phyloP scores from a whole-genome alignment of 164 flowering plant species.

The Taxillus chinensis region DNA sequence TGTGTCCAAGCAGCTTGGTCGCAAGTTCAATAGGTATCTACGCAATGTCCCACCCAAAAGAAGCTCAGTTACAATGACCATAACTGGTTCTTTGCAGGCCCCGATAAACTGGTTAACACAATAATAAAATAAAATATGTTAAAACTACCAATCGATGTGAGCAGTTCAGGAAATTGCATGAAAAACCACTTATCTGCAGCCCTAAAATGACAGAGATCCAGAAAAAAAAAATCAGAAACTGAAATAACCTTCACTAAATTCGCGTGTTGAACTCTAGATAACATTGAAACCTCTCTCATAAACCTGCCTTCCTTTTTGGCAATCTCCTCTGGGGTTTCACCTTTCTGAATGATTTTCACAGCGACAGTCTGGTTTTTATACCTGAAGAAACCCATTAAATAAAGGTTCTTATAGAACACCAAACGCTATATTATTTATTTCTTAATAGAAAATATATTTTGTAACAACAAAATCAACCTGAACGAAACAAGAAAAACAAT shows the following conservation, averaged over 20 bases:
- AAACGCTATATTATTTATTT: constrained; percentile 24
- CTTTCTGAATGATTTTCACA: constrained; percentile 72
- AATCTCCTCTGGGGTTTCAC: constrained; percentile 80
- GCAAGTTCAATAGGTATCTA: constrained; percentile 54
- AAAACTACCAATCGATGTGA: too few species aligned
- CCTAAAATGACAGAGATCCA: background rate
- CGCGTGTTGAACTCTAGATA: constrained; percentile 88
- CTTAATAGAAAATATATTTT: constrained; percentile 17
- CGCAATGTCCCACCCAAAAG: constrained; percentile 80
- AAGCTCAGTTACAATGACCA: constrained; percentile 92
- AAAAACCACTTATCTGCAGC: background rate
- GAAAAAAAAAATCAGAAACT: background rate
- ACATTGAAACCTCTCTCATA: constrained; percentile 83
- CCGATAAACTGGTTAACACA: constrained; percentile 63
- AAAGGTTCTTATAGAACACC: constrained; percentile 19
- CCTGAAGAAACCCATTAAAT: constrained; percentile 23
- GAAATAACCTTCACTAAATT: constrained; percentile 77
- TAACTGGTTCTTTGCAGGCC: constrained; percentile 74
- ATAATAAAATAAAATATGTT: background rate
- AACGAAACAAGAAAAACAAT: too few species aligned
- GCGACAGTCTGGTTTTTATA: constrained; percentile 87
- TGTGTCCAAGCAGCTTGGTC: constrained; percentile 66
- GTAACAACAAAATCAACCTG: background rate
- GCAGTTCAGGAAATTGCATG: background rate
- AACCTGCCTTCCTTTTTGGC: constrained; percentile 59